phyloP scores from a whole-genome alignment of 139 green algal species.

The Tetratostichococcus sp. region DNA sequence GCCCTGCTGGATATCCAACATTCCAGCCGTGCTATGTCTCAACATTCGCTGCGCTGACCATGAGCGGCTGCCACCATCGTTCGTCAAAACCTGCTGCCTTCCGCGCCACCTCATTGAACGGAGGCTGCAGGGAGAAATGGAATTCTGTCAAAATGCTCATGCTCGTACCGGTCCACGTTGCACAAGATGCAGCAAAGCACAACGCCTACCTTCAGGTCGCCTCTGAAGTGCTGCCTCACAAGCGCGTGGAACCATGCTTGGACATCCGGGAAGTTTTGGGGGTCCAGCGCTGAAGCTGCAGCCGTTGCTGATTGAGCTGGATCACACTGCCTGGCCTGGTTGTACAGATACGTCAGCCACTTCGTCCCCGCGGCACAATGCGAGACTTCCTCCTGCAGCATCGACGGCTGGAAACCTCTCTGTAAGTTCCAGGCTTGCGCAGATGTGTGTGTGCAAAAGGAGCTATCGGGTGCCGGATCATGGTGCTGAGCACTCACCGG shows the following conservation, averaged over 20 bases:
- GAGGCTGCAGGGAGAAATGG: constrained; percentile 48
- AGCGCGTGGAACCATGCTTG: constrained; percentile 75
- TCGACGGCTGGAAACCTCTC: neutral
- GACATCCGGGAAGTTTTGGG: constrained; percentile 34
- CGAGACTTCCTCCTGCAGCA: constrained; percentile 73
- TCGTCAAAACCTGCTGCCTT: constrained; percentile 60
- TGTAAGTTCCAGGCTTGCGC: neutral
- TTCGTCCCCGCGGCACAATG: constrained; percentile 84
- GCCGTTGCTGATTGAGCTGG: neutral
- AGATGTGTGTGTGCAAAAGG: neutral
- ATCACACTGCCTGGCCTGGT: constrained; percentile 1
- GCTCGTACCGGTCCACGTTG: too few relatives aligned
- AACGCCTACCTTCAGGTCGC: constrained; percentile 52
- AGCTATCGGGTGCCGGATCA: too few relatives aligned
- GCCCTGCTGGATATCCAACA: too few relatives aligned
- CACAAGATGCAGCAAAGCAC: neutral
- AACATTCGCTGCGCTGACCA: neutral
- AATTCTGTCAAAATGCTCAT: neutral
- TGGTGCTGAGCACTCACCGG: constrained; percentile 34
- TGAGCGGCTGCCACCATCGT: constrained; percentile 68
- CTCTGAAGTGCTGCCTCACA: constrained; percentile 68
- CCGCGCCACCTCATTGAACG: constrained; percentile 82
- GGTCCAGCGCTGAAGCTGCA: constrained; percentile 46
- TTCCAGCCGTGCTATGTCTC: too few relatives aligned
- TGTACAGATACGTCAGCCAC: constrained; percentile 74